Evolutionary conservation across 106 monocot species (phyloP), one percentile per base, ranked within the genome.

Genomic region (Dendrobium nobile): DNA sequence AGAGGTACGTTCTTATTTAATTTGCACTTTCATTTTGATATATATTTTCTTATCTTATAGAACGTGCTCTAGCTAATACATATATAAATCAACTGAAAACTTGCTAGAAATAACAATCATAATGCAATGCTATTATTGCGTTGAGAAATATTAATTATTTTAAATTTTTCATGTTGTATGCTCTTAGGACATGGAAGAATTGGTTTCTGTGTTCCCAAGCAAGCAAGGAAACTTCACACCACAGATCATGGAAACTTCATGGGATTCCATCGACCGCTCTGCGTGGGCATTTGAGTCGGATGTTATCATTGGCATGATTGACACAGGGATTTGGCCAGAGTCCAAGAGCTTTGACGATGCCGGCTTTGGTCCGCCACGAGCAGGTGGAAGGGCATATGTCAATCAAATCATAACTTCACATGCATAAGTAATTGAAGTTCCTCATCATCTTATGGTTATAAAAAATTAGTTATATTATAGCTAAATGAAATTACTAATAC

Each of bases 161-260:
- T 37, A 2, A 13, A 51, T 9, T 47, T 7, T 0, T 0, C 1
- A 2, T 47, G 47, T 0, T 37, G 0, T 37, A 3, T 37, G 37
- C 0, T 3, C 37, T 51, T 18, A 78, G 81, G n/a, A 58, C 5
- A 56, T 81, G 74, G 48, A 72, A 33, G 72, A 74, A 18, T 37
- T 75, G 19, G 81, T 81, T 10, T 81, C 81, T 2, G 81, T 75
- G 47, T 81, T 75, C 51, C 81, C 81, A 0, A 81, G 74, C 56
- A 58, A 73, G 56, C 41, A 37, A 73, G 56, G 2, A 0, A 81
- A 4, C 56, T 74, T 55, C 73, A 75, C 74, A 81, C 74, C 5
- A 81, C 81, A 74, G 47, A 42, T 81, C 81, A 75, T 81, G 81
- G 81, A n/a, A 15, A 75, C 74, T 81, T 81, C n/a, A 56, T 81